Evolutionary conservation across 768 basidiomycete genomes (phyloP).

Genomic region (Naganishia kalamii): DNA sequence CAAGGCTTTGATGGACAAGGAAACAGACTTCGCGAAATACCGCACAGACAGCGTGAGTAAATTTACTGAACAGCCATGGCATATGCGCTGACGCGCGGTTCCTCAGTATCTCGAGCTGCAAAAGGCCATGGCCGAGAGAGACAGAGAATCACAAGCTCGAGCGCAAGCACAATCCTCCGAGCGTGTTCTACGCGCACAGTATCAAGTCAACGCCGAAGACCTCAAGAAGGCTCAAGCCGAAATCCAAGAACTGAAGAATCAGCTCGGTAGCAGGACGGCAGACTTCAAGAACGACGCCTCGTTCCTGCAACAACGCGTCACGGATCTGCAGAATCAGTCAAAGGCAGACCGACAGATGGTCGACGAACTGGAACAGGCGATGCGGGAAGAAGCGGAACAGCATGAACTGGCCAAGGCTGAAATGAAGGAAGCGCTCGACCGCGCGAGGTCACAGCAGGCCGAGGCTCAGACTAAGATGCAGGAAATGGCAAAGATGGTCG

Average conservation of each 20-base stretch:
- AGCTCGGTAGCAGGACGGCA: conserved; percentile 8
- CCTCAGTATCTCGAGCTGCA: conserved; percentile 17
- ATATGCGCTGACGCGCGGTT: neutral
- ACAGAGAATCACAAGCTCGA: conserved; percentile 14
- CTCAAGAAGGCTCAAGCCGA: conserved; percentile 11
- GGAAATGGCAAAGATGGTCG: conserved; percentile 57
- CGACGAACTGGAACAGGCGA: conserved; percentile 19
- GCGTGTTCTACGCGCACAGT: conserved; percentile 5
- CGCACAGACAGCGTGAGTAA: conserved; percentile 16
- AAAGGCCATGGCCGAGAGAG: conserved; percentile 13
- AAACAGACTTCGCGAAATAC: conserved; percentile 24
- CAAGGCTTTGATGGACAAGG: conserved; percentile 22
- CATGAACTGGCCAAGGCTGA: conserved; percentile 53
- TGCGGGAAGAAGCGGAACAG: conserved; percentile 14
- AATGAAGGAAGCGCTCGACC: conserved; percentile 65
- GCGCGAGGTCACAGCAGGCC: conserved; percentile 63
- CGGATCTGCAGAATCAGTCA: conserved; percentile 8
- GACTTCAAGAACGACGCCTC: conserved; percentile 18
- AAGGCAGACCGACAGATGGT: conserved; percentile 13
- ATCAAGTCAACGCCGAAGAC: conserved; percentile 11
- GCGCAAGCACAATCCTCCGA: conserved; percentile 7
- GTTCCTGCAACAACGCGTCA: conserved; percentile 13
- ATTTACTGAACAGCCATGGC: neutral
- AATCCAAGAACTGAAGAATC: conserved; percentile 11
- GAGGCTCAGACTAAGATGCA: conserved; percentile 64